phyloP scores from a whole-genome alignment of 192 early-diverging fungal genomes.

The Thamnidium elegans region DNA sequence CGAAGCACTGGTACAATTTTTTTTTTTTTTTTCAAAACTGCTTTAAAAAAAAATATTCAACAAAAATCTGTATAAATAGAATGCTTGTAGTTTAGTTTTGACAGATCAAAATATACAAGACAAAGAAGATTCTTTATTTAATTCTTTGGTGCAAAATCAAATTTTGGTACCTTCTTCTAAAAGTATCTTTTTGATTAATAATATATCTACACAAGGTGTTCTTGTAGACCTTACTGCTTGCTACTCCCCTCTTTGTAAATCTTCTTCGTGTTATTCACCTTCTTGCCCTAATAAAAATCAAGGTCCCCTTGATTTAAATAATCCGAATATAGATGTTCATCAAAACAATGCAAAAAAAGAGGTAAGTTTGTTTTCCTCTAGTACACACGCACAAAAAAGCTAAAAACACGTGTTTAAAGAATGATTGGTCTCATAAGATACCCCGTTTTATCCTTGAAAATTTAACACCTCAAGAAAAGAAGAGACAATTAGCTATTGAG shows the following conservation, averaged over 20 bases:
- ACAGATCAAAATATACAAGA: background rate
- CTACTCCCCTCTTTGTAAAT: slow-evolving; percentile 3
- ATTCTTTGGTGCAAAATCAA: background rate
- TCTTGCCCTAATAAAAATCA: slow-evolving; percentile 3
- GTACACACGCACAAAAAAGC: background rate
- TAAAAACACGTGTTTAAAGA: slow-evolving; percentile 1
- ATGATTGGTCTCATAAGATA: background rate
- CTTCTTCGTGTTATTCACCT: slow-evolving; percentile 3
- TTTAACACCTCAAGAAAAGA: slow-evolving; percentile 8
- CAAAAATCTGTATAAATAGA: too few species aligned
- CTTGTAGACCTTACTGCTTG: background rate
- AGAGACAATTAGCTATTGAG: slow-evolving; percentile 4
- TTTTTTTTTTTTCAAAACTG: background rate
- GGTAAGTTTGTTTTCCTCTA: background rate
- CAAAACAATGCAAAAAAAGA: background rate
- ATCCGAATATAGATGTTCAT: background rate
- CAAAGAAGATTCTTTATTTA: background rate
- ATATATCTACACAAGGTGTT: slow-evolving; percentile 2
- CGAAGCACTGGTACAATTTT: slow-evolving; percentile 4
- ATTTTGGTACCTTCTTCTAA: slow-evolving; percentile 7
- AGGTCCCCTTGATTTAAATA: slow-evolving; percentile 1
- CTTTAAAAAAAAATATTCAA: background rate
- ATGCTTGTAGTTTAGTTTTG: slow-evolving; percentile 1
- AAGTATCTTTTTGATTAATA: slow-evolving; percentile 5
- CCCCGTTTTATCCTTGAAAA: slow-evolving; percentile 12